Percentiles rank a stretch among this genome's conserved stretches.
These are phyloP conservation scores for Onygenales sp. DNA, from an alignment of 2,329 filamentous ascomycete genomes.

Conservation along the genomic window DNA sequence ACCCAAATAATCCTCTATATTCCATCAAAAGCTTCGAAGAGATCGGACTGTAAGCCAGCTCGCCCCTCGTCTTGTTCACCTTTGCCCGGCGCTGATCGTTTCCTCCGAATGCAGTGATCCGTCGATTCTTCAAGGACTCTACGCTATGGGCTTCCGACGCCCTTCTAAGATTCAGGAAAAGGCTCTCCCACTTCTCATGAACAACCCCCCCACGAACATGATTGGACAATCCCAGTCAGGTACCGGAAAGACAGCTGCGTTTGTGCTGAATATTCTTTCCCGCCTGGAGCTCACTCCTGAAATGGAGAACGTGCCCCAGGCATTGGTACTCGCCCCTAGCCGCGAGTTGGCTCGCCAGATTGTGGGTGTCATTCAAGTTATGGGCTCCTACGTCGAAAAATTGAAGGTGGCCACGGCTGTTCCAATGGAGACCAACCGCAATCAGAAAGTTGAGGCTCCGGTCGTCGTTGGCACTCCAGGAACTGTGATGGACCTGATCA, in stretches of 20 bases:
- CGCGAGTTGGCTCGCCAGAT: slow-evolving; percentile 95
- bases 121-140: slow-evolving; percentile 66
- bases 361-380: slow-evolving; percentile 68
- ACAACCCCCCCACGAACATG: slow-evolving; percentile 82
- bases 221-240: slow-evolving; percentile 99
- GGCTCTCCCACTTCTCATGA: slow-evolving; percentile 79
- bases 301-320: slow-evolving; percentile 57
- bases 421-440: slow-evolving; percentile 61
- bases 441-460: slow-evolving; percentile 60
- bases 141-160: slow-evolving; percentile 78
- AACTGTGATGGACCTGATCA: slow-evolving; percentile 80
- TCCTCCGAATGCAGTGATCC: slow-evolving; percentile 35
- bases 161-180: slow-evolving; percentile 97
- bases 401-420: slow-evolving; percentile 74
- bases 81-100: neutral
- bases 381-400: slow-evolving; percentile 73
- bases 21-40: slow-evolving; percentile 79
- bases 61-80: slow-evolving; percentile 4
- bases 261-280: slow-evolving; percentile 82
- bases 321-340: slow-evolving; percentile 80
- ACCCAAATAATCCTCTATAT: slow-evolving; percentile 77
- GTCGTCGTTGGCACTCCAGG: slow-evolving; percentile 90
- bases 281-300: slow-evolving; percentile 65
- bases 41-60: slow-evolving; percentile 63
- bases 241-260: slow-evolving; percentile 95